These are phyloP conservation scores for Cicer bijugum DNA, from an alignment of 306 rosid genomes.

Conservation along the genomic window DNA sequence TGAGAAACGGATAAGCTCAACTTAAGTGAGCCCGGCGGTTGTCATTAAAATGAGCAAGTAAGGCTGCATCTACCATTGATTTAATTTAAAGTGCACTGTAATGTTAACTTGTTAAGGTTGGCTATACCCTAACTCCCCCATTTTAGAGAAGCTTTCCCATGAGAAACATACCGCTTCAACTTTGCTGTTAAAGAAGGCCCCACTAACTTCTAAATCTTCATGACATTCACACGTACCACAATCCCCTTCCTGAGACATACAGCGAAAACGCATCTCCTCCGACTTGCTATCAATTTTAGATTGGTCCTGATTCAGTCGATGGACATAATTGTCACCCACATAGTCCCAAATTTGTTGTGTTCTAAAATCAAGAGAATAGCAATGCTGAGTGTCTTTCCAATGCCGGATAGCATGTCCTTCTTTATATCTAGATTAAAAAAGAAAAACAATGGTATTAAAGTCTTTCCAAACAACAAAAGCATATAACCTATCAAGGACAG, in stretches of 20 bases:
- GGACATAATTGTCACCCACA: conserved; percentile 85
- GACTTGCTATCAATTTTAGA: conserved; percentile 81
- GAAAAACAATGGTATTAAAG: neutral
- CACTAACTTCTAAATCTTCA: conserved; percentile 77
- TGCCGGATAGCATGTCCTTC: conserved; percentile 95
- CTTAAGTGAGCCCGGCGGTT: neutral
- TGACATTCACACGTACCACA: conserved; percentile 66
- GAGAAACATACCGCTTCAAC: conserved; percentile 77
- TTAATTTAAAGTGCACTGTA: conserved; percentile 2
- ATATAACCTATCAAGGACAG: conserved; percentile 1
- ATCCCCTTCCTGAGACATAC: conserved; percentile 67
- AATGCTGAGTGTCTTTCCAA: conserved; percentile 81
- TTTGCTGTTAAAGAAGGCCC: conserved; percentile 84
- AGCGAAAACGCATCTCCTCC: conserved; percentile 57
- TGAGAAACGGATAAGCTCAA: conserved; percentile 34
- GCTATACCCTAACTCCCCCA: conserved; percentile 7
- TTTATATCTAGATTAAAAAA: conserved; percentile 64
- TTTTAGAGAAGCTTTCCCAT: neutral
- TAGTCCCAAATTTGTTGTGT: conserved; percentile 98
- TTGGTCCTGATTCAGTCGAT: conserved; percentile 89
- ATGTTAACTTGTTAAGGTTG: neutral
- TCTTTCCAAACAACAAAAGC: conserved; percentile 18
- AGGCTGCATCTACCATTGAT: neutral
- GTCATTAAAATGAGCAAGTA: conserved; percentile 10
- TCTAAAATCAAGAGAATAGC: conserved; percentile 90